Conservation (phyloP, 1,284 basidiomycete genomes). For the Bjerkandera adusta region DNA sequence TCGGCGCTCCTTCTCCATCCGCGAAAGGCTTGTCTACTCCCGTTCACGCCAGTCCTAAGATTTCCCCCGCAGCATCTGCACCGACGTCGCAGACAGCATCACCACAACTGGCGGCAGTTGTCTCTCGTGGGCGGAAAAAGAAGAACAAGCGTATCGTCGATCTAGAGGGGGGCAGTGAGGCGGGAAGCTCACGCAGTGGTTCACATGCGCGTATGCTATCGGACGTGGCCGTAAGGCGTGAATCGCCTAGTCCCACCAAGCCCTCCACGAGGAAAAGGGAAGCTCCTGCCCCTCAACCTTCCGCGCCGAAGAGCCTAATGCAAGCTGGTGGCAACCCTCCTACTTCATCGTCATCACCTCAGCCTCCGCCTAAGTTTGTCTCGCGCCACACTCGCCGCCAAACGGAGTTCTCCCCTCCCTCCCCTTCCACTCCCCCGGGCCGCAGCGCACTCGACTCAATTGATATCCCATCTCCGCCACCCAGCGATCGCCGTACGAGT, state of each 20-base stretch:
- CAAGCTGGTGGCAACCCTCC: neutral
- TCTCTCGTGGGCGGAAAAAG: conserved; percentile 48
- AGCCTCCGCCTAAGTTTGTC: conserved; percentile 14
- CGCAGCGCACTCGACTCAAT: conserved; percentile 4
- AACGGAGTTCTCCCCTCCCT: conserved; percentile 40
- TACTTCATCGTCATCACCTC: neutral
- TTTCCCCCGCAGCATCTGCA: conserved; percentile 35
- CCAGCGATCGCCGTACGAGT: conserved; percentile 10
- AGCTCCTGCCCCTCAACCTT: conserved; percentile 12
- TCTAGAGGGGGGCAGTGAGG: conserved; percentile 46
- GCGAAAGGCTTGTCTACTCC: conserved; percentile 25
- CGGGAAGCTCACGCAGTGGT: conserved; percentile 24
- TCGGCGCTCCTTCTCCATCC: conserved; percentile 32
- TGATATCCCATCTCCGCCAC: neutral
- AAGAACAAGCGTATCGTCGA: conserved; percentile 71
- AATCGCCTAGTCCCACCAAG: conserved; percentile 19
- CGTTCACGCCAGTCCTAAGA: conserved; percentile 33
- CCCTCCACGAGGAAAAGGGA: conserved; percentile 1
- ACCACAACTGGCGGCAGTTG: conserved; percentile 38
- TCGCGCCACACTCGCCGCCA: conserved; percentile 41
- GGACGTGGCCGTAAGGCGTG: conserved; percentile 14
- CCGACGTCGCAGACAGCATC: conserved; percentile 42
- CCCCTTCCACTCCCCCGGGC: conserved; percentile 3
- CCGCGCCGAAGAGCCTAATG: conserved; percentile 12
- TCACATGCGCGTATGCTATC: conserved; percentile 26